Conservation (phyloP, 257 asterid species). For the Capsicum pubescens region DNA sequence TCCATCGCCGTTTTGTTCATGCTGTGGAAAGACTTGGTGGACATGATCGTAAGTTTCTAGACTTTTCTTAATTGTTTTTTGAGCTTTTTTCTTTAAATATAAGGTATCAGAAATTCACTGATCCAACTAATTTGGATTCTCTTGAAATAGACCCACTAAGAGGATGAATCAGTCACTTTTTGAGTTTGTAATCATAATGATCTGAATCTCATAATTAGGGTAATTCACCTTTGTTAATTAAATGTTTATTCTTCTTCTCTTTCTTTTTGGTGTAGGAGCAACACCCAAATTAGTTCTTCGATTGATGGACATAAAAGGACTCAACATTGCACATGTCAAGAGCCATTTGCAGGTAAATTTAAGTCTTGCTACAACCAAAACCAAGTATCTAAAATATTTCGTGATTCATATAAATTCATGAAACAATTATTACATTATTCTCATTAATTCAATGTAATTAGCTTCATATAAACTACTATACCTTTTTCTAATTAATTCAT, state of each 20-base stretch:
- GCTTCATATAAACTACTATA: neutral
- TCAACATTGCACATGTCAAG: conserved; percentile 90
- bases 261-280: conserved; percentile 64
- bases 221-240: neutral
- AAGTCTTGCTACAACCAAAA: neutral
- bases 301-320: conserved; percentile 77
- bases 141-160: neutral
- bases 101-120: neutral
- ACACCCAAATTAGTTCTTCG: conserved; percentile 86
- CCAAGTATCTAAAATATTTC: neutral
- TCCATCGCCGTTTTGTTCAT: conserved; percentile 69
- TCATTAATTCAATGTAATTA: neutral
- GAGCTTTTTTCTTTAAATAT: neutral
- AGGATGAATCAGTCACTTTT: neutral
- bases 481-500: neutral
- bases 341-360: conserved; percentile 83
- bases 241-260: neutral
- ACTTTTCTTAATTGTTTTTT: neutral
- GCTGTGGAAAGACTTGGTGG: conserved; percentile 91
- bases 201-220: neutral
- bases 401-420: conserved; percentile 1
- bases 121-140: neutral
- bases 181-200: conserved; percentile 1
- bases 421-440: neutral
- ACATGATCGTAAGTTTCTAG: conserved; percentile 62